Evolutionary conservation across 345 rosid species (phyloP).

Genomic region (Eutrema japonicum): DNA sequence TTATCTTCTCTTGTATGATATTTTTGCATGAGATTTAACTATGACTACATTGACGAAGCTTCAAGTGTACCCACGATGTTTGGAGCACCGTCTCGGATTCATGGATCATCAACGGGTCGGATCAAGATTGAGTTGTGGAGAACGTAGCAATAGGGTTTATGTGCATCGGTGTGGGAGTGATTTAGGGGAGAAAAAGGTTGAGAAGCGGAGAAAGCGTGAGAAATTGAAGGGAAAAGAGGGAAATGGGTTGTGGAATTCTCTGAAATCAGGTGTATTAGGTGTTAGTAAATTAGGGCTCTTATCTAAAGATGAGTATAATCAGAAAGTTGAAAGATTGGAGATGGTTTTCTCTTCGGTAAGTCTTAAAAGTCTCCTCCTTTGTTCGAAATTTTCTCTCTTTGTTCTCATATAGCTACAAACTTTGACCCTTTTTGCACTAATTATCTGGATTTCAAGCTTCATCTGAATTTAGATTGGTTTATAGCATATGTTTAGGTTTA

Average conservation of each 20-base stretch:
- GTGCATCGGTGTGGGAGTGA: constrained; percentile 49
- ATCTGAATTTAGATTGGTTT: not conserved
- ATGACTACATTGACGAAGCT: constrained; percentile 67
- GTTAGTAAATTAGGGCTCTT: constrained; percentile 45
- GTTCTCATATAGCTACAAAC: not conserved
- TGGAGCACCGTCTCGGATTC: constrained; percentile 46
- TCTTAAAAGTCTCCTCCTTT: not conserved
- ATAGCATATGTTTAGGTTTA: not conserved
- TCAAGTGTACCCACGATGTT: constrained; percentile 55
- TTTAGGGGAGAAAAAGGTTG: constrained; percentile 47
- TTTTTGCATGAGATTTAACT: constrained; percentile 43
- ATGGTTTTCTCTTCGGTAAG: constrained; percentile 63
- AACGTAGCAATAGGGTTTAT: constrained; percentile 53
- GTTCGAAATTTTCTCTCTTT: not conserved
- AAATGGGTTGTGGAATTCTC: constrained; percentile 51
- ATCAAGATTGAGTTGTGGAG: constrained; percentile 45
- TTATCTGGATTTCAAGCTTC: not conserved
- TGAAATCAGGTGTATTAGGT: constrained; percentile 50
- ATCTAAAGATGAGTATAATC: constrained; percentile 52
- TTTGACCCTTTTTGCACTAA: not conserved
- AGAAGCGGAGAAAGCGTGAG: constrained; percentile 40
- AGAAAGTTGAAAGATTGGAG: constrained; percentile 60
- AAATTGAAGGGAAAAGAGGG: constrained; percentile 49
- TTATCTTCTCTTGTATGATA: constrained; percentile 10
- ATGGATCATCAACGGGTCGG: constrained; percentile 48